Base-by-base conservation (phyloP, 2,329 filamentous ascomycete genomes). In the Neurospora sp. region DNA sequence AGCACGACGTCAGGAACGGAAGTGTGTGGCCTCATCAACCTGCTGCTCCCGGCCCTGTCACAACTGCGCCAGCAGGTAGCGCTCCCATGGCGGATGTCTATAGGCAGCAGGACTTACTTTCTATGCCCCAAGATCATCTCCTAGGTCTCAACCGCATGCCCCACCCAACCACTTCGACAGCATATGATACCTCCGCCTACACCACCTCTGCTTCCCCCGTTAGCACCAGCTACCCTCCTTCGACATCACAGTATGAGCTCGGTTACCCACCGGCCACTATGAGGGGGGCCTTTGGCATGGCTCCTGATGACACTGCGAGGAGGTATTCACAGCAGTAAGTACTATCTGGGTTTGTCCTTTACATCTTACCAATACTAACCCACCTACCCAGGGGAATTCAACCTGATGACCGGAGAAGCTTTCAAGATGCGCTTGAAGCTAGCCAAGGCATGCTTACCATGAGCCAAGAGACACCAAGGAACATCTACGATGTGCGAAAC, bases 381-480 rank as follows among this genome's bases (percentile, higher is more conserved):
- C 52, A 28, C 52, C 23, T 36, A 17, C 71, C 74, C 74, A 78
- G 76, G 74, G 71, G 70, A 70, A 52, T 71, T 62, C 72, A 70
- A 67, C 73, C 74, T 68, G 77, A 76, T 79, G 76, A 78, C 73
- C 85, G 86, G 81, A 86, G 88, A 79, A 83, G 82, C 74, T 81
- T 87, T 68, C 83, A 79, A 23, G 95, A 97, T 78, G 92, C 93
- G 37, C 88, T 98, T 70, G 95, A 97, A 79, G 94, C 94, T 33
- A 94, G 93, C 79, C 91, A 96, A 72, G 93, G 93, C 75, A 97
- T 98, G 92, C 87, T 97, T 36, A 93, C 93, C 43, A 92, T 98
- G 87, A 97, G 92, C 86, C 93, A 97, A 82, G 93, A 97, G 76
- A 97, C 93, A 1, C 93, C 94, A 12, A 86, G 94, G 72, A 96